Conservation (phyloP, 345 rosid species). For the Kernera saxatilis region DNA sequence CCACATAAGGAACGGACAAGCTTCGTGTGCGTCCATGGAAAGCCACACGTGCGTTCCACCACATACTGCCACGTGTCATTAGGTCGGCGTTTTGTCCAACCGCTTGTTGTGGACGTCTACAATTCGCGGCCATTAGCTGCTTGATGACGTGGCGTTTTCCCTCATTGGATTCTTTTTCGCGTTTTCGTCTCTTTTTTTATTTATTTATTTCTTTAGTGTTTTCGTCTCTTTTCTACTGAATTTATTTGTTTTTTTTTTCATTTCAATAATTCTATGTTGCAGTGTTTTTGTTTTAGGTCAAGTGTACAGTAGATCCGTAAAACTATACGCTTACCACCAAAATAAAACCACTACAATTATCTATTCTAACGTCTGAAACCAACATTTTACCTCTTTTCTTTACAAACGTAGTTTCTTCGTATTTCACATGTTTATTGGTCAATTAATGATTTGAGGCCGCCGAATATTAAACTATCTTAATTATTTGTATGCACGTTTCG, state of each 20-base stretch:
- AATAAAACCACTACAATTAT: neutral
- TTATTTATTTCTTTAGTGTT: neutral
- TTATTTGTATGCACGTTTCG: constrained; percentile 3
- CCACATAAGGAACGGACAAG: neutral
- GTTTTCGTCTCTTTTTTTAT: neutral
- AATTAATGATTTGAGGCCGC: neutral
- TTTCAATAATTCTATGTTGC: neutral
- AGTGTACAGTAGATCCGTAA: neutral
- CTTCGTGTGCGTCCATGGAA: constrained; percentile 17
- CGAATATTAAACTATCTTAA: neutral
- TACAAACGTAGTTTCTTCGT: neutral
- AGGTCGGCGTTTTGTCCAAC: constrained; percentile 13
- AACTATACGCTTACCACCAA: too few relatives aligned
- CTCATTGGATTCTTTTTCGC: constrained; percentile 29
- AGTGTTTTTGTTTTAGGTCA: neutral
- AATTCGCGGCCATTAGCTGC: neutral
- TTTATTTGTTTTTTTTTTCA: neutral
- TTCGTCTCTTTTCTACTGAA: neutral
- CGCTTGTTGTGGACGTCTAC: constrained; percentile 15
- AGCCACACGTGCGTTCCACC: neutral
- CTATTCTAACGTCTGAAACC: neutral
- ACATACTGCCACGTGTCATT: neutral
- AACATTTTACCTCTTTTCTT: neutral
- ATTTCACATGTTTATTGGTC: neutral
- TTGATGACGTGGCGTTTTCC: constrained; percentile 17